Evolutionary conservation across 345 rosid species (phyloP).

Genomic region (Jatropha curcas): DNA sequence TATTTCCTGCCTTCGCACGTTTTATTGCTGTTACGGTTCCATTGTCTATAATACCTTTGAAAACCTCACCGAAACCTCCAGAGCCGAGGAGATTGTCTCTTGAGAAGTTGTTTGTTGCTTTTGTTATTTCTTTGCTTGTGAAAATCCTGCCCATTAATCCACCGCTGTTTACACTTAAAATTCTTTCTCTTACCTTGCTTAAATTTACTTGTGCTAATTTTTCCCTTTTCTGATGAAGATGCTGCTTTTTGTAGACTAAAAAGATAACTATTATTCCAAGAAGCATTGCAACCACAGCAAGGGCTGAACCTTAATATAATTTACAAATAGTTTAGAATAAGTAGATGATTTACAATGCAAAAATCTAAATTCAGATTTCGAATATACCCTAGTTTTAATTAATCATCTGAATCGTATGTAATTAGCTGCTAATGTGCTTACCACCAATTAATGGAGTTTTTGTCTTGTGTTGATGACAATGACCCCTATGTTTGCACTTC

Average conservation of each 20-base stretch:
- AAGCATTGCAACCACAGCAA: slow-evolving; percentile 31
- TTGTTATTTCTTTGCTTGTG: slow-evolving; percentile 47
- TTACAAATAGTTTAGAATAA: too few species aligned
- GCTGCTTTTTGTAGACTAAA: slow-evolving; percentile 26
- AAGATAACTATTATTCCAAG: slow-evolving; percentile 22
- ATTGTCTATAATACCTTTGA: slow-evolving; percentile 43
- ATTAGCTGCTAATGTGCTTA: slow-evolving; percentile 10
- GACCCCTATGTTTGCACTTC: slow-evolving; percentile 43
- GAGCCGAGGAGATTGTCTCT: slow-evolving; percentile 42
- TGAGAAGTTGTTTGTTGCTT: slow-evolving; percentile 47
- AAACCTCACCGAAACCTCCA: slow-evolving; percentile 60
- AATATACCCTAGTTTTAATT: too few species aligned
- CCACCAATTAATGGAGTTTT: slow-evolving; percentile 43
- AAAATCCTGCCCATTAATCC: slow-evolving; percentile 46
- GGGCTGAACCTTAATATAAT: slow-evolving; percentile 39
- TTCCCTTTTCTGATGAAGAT: slow-evolving; percentile 19
- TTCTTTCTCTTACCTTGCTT: slow-evolving; percentile 50
- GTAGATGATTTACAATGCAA: too few species aligned
- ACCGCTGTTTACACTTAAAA: slow-evolving; percentile 39
- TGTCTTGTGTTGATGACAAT: slow-evolving; percentile 45
- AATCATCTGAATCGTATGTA: too few species aligned
- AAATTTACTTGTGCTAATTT: slow-evolving; percentile 24
- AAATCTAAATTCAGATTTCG: too few species aligned
- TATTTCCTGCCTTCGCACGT: slow-evolving; percentile 47
- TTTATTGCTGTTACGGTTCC: slow-evolving; percentile 48